Percentiles rank a stretch among this genome's conserved stretches.
phyloP scores from a whole-genome alignment of 768 basidiomycete genomes.

The Grammothele lineata region DNA sequence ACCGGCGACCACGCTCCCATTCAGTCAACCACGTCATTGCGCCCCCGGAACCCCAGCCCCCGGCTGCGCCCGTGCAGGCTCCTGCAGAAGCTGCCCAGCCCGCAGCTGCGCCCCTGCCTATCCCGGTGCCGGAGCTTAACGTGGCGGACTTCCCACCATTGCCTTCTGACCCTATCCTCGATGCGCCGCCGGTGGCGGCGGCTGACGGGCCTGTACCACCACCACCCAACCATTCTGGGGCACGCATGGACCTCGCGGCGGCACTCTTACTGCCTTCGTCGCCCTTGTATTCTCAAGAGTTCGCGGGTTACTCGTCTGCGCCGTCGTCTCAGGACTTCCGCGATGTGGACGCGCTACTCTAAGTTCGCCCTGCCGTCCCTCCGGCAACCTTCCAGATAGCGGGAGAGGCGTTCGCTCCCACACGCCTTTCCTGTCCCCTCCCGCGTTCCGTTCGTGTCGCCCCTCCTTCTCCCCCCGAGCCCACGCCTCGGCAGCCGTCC shows the following conservation, averaged over 20 bases:
- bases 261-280: too few relatives aligned
- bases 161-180: neutral
- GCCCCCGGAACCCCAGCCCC: slow-evolving; percentile 7
- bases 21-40: slow-evolving; percentile 33
- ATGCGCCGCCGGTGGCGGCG: too few relatives aligned
- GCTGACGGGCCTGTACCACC: neutral
- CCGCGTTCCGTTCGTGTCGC: too few relatives aligned
- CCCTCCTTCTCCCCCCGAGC: too few relatives aligned
- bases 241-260: neutral
- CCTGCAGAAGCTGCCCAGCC: too few relatives aligned
- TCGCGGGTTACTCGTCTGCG: slow-evolving; percentile 5
- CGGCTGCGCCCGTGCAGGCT: neutral
- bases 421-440: too few relatives aligned
- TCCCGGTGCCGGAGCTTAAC: too few relatives aligned
- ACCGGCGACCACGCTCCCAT: too few relatives aligned
- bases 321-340: slow-evolving; percentile 22
- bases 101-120: neutral
- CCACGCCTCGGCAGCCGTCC: too few relatives aligned
- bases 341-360: slow-evolving; percentile 24
- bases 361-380: too few relatives aligned
- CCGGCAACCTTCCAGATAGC: too few relatives aligned
- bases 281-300: neutral
- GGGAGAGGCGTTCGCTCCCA: too few relatives aligned
- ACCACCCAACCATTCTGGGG: neutral
- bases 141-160: neutral